Evolutionary conservation across 768 basidiomycete genomes (phyloP), one percentile per base, ranked within the genome.

Genomic region (Russula abietina): DNA sequence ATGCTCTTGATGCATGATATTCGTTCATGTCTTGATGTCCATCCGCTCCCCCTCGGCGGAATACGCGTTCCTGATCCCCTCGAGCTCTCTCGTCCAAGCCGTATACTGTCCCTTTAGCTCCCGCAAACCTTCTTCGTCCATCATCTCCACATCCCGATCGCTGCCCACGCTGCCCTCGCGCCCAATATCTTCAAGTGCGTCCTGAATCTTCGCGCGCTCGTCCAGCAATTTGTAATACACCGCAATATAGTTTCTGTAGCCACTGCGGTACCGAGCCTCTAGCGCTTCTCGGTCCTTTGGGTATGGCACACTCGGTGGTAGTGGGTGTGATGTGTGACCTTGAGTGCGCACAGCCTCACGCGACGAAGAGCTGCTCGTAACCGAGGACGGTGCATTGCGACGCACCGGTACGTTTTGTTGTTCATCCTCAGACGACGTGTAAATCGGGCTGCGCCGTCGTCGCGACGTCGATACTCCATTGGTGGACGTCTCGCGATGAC

Each of bases 141-240:
- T 67, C 57, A 72, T 83, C 22, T 76, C 69, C 64, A 85, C 85
- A 8, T 75, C 80, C 58, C 82, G 83, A 12, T 81, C 83, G 65
- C 83, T 84, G 16, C 75, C 78, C 43, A 69, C 67, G 49, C 70
- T 75, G 38, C 70, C 75, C 32, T 71, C 71, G 26, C 72, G 70
- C 41, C 76, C 77, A 24, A 71, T 67, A 43, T 73, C 77, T 24
- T 75, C 77, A 45, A 88, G 69, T 54, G 85, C 70, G n/a, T 74
- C 76, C 71, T 83, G 79, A 33, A 85, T 75, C 68, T 79, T 81
- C 53, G 73, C 70, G 68, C 81, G 81, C 70, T 86, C 81, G 8
- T 74, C 74, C 26, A 78, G 70, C 52, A 86, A 70, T 69, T 78
- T 74, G 36, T 77, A 72, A 65, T 81, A 82, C 17, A 77, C 72